Conservation (phyloP, 768 basidiomycete species). For the Termitomyces sp. region DNA sequence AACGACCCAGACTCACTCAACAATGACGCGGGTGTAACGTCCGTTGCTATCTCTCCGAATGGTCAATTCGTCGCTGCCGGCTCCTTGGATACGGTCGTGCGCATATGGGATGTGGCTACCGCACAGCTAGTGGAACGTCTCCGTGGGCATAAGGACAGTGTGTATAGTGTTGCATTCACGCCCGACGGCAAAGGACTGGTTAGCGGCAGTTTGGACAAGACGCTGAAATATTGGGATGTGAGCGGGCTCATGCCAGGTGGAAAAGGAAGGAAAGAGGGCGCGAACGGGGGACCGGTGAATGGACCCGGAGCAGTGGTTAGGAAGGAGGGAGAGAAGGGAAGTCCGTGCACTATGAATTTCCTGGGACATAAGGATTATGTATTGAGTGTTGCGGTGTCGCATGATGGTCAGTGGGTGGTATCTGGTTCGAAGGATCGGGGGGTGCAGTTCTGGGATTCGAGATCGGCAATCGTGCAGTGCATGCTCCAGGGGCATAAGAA, state of each 20-base stretch:
- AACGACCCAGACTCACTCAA: constrained; percentile 45
- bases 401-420: constrained; percentile 92
- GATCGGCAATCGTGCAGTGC: constrained; percentile 72
- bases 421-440: constrained; percentile 93
- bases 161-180: constrained; percentile 88
- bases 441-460: constrained; percentile 90
- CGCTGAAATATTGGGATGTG: constrained; percentile 84
- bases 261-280: constrained; percentile 43
- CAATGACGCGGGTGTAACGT: constrained; percentile 63
- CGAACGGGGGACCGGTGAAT: constrained; percentile 34
- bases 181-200: constrained; percentile 89
- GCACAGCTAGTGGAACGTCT: constrained; percentile 69
- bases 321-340: constrained; percentile 49
- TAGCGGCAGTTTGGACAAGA: constrained; percentile 88
- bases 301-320: constrained; percentile 14
- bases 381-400: constrained; percentile 65
- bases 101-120: constrained; percentile 72
- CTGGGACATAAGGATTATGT: constrained; percentile 82
- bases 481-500: constrained; percentile 80
- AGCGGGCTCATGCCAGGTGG: constrained; percentile 68
- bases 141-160: constrained; percentile 75
- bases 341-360: constrained; percentile 74
- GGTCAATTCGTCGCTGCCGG: constrained; percentile 64
- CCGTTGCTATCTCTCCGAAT: constrained; percentile 73
- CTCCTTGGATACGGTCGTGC: constrained; percentile 67